Evolutionary conservation across 225 moss, liverwort and hornwort genomes (phyloP).

Genomic region (Bryum argenteum): DNA sequence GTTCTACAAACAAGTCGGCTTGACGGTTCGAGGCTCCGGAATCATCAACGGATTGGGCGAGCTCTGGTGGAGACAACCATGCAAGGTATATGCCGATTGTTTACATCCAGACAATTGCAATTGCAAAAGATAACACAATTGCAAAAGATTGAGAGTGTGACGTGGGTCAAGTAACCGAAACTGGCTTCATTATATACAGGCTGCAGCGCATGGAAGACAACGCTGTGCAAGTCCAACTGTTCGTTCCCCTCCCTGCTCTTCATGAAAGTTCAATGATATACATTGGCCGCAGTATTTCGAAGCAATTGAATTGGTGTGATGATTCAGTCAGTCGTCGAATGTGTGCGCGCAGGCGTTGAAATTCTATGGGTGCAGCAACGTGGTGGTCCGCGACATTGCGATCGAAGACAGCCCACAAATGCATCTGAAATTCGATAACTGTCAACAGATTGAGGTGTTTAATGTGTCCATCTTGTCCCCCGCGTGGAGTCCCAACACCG

Average conservation of each 20-base stretch:
- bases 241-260: conserved; percentile 17
- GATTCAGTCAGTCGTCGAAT: background rate
- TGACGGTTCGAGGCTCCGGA: conserved; percentile 50
- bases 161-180: conserved; percentile 9
- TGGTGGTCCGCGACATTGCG: conserved; percentile 57
- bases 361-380: conserved; percentile 54
- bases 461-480: conserved; percentile 51
- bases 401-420: conserved; percentile 65
- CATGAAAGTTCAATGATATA: background rate
- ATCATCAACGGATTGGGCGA: conserved; percentile 51
- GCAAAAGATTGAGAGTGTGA: background rate
- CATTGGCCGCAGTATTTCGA: background rate
- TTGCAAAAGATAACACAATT: no score
- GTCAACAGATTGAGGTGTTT: conserved; percentile 55
- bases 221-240: conserved; percentile 62
- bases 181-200: conserved; percentile 35
- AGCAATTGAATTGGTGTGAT: background rate
- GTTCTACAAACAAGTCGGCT: conserved; percentile 48
- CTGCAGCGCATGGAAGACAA: conserved; percentile 40
- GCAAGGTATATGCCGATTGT: conserved; percentile 39
- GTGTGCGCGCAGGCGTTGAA: conserved; percentile 44
- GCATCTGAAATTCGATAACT: conserved; percentile 65
- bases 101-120: no score
- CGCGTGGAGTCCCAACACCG: conserved; percentile 61
- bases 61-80: conserved; percentile 58